phyloP scores from a whole-genome alignment of 306 rosid species.

The Mimosa pudica region DNA sequence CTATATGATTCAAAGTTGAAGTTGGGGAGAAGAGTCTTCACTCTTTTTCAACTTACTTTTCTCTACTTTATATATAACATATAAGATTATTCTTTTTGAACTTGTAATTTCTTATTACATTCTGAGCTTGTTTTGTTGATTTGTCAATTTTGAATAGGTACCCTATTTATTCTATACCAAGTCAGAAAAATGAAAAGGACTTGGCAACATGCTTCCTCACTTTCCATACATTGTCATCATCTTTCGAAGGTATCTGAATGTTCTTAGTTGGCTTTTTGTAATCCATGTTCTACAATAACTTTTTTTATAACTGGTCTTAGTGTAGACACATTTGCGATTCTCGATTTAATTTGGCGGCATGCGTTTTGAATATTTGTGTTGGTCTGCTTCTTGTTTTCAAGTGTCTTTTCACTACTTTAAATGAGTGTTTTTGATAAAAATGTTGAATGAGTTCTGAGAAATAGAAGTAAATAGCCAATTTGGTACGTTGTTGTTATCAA shows the following conservation, averaged over 20 bases:
- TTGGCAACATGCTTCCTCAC: slow-evolving; percentile 76
- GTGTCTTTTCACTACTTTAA: neutral
- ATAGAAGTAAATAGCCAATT: neutral
- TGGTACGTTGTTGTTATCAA: neutral
- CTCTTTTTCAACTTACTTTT: neutral
- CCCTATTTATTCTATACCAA: slow-evolving; percentile 79
- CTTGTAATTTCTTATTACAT: slow-evolving; percentile 9
- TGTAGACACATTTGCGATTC: neutral
- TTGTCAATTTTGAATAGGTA: slow-evolving; percentile 46
- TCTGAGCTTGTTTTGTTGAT: slow-evolving; percentile 17
- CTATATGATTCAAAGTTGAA: neutral
- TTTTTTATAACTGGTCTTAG: neutral
- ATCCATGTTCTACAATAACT: neutral
- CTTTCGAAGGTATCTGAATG: slow-evolving; percentile 68
- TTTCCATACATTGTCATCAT: slow-evolving; percentile 76
- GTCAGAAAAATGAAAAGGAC: slow-evolving; percentile 60
- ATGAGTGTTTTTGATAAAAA: neutral
- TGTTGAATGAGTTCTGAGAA: neutral
- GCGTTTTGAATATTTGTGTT: neutral
- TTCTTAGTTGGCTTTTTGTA: neutral
- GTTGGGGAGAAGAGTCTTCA: neutral
- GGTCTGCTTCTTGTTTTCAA: neutral
- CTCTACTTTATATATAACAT: neutral
- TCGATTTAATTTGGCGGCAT: slow-evolving; percentile 10
- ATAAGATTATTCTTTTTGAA: neutral